Base-by-base conservation (phyloP, 257 asterid species). In the Jasminum sambac region DNA sequence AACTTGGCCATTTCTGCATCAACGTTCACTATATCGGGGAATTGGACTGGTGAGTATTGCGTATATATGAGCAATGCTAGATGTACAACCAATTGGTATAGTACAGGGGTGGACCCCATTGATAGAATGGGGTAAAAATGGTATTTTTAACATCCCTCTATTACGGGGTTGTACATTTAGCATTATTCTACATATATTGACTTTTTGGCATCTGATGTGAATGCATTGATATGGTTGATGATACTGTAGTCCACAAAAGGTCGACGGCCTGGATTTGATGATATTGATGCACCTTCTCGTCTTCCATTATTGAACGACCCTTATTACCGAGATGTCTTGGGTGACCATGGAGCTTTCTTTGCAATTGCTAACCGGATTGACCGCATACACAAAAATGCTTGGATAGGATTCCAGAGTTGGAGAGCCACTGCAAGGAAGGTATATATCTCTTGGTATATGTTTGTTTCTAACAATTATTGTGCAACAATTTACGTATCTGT, bases 401-500 rank as follows among this genome's bases (percentile, higher is more conserved):
- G 99, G 99, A 90, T 95, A 72, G 98, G 99, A 26, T 95, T 95
- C 76, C 98, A 91, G 48, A 91, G 97, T 55, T 95, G 99, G 99
- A 85, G 99, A 81, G 87, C 83, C 74, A 90, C 96, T 23, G 98
- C 97, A 48, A 86, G 78, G 70, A 88, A 72, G 90, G 99, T 89
- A 84, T 13, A 55, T 26, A 55, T n/a, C n/a, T n/a, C n/a, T n/a
- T n/a, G n/a, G n/a, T n/a, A 55, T 55, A n/a, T 55, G 34, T 55
- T 55, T 23, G 16, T 6, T 55, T 23, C 16, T 55, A 55, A 34
- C 10, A 55, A 19, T 10, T 55, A 23, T 8, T 11, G 0, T 55
- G 62, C 62, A 55, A 10, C 11, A 30, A 30, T 23, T 55, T 3
- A 55, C 11, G 23, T 55, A 55, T 23, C 62, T 37, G 57, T 76